Percentiles rank a stretch among this genome's conserved stretches.
These are phyloP conservation scores for Fomitopsis palustris DNA, from an alignment of 1,284 basidiomycete genomes.

Conservation along the genomic window DNA sequence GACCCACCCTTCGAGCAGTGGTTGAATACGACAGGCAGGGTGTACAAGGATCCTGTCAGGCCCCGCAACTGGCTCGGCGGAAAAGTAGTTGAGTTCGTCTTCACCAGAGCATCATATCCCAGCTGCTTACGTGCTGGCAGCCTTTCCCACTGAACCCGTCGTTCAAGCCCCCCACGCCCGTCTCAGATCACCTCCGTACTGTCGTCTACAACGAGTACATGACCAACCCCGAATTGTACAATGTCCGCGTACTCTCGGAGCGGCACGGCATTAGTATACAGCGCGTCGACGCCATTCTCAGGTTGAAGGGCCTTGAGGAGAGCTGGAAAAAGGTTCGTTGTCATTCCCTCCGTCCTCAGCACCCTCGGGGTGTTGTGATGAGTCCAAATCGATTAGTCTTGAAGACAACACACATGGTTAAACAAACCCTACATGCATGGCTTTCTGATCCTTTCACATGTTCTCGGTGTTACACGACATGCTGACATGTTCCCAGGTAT, in stretches of 20 bases:
- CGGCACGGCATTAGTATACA: slow-evolving; percentile 65
- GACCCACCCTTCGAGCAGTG: slow-evolving; percentile 32
- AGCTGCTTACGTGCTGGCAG: slow-evolving; percentile 30
- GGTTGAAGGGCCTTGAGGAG: slow-evolving; percentile 73
- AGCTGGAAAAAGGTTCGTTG: slow-evolving; percentile 66
- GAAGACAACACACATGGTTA: slow-evolving; percentile 70
- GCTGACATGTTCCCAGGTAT: slow-evolving; percentile 23
- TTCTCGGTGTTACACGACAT: no score
- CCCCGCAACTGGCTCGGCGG: slow-evolving; percentile 58
- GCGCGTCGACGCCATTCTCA: slow-evolving; percentile 75
- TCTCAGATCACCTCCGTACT: slow-evolving; percentile 57
- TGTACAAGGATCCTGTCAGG: slow-evolving; percentile 35
- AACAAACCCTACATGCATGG: slow-evolving; percentile 38
- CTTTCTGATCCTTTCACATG: slow-evolving; percentile 46
- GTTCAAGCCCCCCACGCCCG: slow-evolving; percentile 73
- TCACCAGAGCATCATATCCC: slow-evolving; percentile 4
- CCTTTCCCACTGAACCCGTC: slow-evolving; percentile 82
- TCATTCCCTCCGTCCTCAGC: slow-evolving; percentile 8
- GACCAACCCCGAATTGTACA: slow-evolving; percentile 51
- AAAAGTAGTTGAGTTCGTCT: slow-evolving; percentile 47
- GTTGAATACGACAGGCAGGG: slow-evolving; percentile 31
- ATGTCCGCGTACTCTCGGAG: slow-evolving; percentile 56
- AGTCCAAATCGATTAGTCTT: slow-evolving; percentile 83
- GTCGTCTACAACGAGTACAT: slow-evolving; percentile 57
- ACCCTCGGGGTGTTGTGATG: slow-evolving; percentile 43